Evolutionary conservation across 2,329 filamentous ascomycete species (phyloP).

Genomic region (Alternaria rosae): DNA sequence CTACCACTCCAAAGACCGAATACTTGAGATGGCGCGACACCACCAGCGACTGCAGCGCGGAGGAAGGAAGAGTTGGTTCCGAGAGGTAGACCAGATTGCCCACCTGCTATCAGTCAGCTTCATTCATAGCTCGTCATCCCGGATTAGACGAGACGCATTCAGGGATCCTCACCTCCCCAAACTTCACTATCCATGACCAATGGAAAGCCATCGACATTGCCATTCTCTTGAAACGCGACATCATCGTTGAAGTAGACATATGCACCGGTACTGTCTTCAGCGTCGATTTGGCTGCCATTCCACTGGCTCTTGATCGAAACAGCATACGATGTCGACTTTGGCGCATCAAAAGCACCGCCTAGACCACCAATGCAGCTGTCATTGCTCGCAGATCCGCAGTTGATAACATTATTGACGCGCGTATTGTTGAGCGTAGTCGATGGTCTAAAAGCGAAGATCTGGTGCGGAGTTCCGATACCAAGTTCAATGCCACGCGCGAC

Average conservation of each 20-base stretch:
- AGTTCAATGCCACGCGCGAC: slow-evolving; percentile 19
- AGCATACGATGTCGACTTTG: slow-evolving; percentile 7
- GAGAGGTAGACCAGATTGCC: slow-evolving; percentile 15
- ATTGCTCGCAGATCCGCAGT: slow-evolving; percentile 12
- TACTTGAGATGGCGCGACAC: slow-evolving; percentile 15
- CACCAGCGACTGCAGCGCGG: slow-evolving; percentile 13
- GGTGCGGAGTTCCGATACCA: slow-evolving; percentile 15
- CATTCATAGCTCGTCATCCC: not conserved
- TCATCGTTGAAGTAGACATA: slow-evolving; percentile 17
- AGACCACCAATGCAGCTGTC: slow-evolving; percentile 12
- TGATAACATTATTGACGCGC: slow-evolving; percentile 14
- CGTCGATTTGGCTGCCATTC: slow-evolving; percentile 14
- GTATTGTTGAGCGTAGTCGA: slow-evolving; percentile 19
- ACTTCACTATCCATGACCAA: slow-evolving; percentile 12
- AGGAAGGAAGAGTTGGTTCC: slow-evolving; percentile 19
- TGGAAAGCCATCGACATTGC: slow-evolving; percentile 14
- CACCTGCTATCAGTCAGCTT: slow-evolving; percentile 1
- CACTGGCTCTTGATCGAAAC: slow-evolving; percentile 16
- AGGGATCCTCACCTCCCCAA: slow-evolving; percentile 1
- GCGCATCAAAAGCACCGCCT: slow-evolving; percentile 12
- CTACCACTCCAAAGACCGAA: slow-evolving; percentile 20
- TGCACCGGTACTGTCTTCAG: slow-evolving; percentile 6
- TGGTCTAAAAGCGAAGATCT: slow-evolving; percentile 18
- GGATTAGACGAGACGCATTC: not conserved
- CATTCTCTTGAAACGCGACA: slow-evolving; percentile 12